A percentile compares a stretch with the other conserved stretches of the same genome.
Evolutionary conservation across 768 basidiomycete genomes (phyloP).

Genomic region (Cubamyces lactineus): DNA sequence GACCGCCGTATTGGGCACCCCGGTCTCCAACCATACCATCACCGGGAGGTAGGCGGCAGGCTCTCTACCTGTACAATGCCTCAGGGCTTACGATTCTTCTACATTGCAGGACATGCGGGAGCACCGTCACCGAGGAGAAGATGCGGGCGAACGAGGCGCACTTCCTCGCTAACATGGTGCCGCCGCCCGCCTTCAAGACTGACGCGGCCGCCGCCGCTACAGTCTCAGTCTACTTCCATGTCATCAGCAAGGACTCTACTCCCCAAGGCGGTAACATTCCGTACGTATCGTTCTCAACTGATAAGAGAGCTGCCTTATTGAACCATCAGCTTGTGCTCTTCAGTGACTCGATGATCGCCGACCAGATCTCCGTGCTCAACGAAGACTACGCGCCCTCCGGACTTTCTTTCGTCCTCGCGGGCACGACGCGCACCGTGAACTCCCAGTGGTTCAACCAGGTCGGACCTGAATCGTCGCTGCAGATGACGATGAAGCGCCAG

Average conservation of each 20-base stretch:
- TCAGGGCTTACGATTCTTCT: not conserved
- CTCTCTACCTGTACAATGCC: conserved; percentile 10
- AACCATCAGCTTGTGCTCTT: no score
- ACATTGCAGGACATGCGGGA: conserved; percentile 43
- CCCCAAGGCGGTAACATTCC: conserved; percentile 45
- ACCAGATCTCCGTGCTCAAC: conserved; percentile 50
- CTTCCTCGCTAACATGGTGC: conserved; percentile 45
- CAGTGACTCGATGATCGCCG: conserved; percentile 40
- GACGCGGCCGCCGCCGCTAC: conserved; percentile 23
- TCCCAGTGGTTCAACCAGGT: conserved; percentile 51
- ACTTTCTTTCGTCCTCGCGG: conserved; percentile 45
- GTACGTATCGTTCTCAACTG: conserved; percentile 31
- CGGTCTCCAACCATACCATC: not conserved
- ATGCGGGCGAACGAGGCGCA: conserved; percentile 43
- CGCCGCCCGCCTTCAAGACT: conserved; percentile 11
- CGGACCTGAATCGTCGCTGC: conserved; percentile 38
- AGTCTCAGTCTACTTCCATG: conserved; percentile 49
- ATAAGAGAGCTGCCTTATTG: no score
- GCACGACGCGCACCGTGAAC: conserved; percentile 49
- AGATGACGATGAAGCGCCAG: conserved; percentile 52
- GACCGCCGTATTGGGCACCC: conserved; percentile 10
- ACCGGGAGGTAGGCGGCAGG: not conserved
- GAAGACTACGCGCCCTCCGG: conserved; percentile 42
- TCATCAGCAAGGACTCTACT: conserved; percentile 46
- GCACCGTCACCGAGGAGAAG: conserved; percentile 40